Conservation (phyloP, 305 asterid species). For the Fraxinus paxiana region DNA sequence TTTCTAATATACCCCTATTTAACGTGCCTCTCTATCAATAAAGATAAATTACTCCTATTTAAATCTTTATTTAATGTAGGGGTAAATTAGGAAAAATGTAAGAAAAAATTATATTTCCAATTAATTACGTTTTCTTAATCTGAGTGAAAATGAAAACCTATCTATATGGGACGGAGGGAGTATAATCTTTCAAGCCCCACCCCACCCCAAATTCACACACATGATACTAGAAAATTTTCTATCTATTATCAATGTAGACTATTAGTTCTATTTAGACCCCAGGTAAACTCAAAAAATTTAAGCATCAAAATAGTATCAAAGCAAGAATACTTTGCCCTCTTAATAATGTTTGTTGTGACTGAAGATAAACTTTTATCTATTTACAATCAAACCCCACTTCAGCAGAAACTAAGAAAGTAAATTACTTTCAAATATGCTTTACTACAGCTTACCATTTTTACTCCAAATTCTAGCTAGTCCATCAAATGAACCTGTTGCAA, state of each 20-base stretch:
- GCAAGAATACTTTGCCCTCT: background rate
- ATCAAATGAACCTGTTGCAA: slow-evolving; percentile 35
- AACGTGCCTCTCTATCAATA: too few relatives aligned
- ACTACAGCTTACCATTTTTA: slow-evolving; percentile 24
- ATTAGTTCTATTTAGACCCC: background rate
- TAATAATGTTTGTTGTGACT: background rate
- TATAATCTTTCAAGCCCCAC: too few relatives aligned
- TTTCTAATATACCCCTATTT: background rate
- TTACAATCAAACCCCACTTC: background rate
- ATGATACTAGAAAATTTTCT: background rate
- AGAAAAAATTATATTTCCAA: background rate
- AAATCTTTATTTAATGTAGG: background rate
- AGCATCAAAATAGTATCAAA: background rate
- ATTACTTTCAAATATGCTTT: background rate
- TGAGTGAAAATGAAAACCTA: background rate
- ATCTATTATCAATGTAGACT: background rate
- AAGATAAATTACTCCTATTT: background rate
- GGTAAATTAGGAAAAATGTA: too few relatives aligned
- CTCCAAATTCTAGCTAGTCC: slow-evolving; percentile 36
- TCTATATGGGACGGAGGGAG: background rate
- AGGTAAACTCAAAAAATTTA: background rate
- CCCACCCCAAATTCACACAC: background rate
- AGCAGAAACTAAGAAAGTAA: background rate
- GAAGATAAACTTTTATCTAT: background rate
- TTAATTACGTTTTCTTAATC: background rate